A percentile compares a stretch with the other conserved stretches of the same genome.
These are phyloP conservation scores for Avena sativa DNA, from an alignment of 176 grass and related monocot genomes.

Conservation along the genomic window DNA sequence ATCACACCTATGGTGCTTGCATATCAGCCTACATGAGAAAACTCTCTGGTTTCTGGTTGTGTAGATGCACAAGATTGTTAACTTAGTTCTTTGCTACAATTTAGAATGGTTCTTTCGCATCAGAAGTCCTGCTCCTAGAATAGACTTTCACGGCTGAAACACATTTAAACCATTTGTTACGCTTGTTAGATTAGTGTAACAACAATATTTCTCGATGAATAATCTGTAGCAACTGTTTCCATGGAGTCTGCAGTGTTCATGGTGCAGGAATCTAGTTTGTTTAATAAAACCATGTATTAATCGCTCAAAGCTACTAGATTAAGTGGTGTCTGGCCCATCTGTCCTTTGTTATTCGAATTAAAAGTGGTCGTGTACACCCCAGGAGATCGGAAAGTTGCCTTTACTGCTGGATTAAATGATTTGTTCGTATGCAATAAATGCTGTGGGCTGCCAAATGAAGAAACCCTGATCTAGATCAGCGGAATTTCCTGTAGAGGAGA, in stretches of 20 bases:
- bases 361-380: slow-evolving; percentile 21
- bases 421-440: slow-evolving; percentile 14
- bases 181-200: neutral
- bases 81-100: neutral
- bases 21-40: neutral
- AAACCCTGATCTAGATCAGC: slow-evolving; percentile 39
- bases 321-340: neutral
- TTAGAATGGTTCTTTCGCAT: neutral
- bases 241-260: neutral
- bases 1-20: neutral
- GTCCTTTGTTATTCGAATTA: slow-evolving; percentile 29
- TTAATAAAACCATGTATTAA: slow-evolving; percentile 14
- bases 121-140: neutral
- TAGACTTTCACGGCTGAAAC: neutral
- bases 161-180: neutral
- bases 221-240: neutral
- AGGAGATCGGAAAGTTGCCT: slow-evolving; percentile 33
- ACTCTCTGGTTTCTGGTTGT: neutral
- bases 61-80: neutral
- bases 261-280: slow-evolving; percentile 17
- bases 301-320: slow-evolving; percentile 28
- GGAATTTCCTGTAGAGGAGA: neutral
- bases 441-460: slow-evolving; percentile 28
- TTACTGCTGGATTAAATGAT: slow-evolving; percentile 42
- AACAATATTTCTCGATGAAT: slow-evolving; percentile 4